Percentiles rank a stretch among this genome's conserved stretches.
phyloP scores from a whole-genome alignment of 2,329 filamentous ascomycete species.

The Ophiostoma ulmi region DNA sequence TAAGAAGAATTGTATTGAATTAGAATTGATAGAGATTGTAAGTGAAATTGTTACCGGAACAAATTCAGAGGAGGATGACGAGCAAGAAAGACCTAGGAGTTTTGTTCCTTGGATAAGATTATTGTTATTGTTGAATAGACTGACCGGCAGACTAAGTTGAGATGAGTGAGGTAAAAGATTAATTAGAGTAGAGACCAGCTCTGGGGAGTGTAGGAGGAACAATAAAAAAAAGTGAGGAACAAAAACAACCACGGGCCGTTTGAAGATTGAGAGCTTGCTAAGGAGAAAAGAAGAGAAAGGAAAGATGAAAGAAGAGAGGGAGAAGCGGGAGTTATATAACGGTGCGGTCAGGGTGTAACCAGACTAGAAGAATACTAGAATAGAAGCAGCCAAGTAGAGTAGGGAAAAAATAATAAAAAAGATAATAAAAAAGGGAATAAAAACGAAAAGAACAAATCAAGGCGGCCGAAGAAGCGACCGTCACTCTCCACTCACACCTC shows the following conservation, averaged over 20 bases:
- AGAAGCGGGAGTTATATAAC: conserved; percentile 40
- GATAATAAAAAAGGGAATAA: conserved; percentile 10
- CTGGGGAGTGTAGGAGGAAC: conserved; percentile 30
- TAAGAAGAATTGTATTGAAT: conserved; percentile 10
- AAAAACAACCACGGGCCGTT: conserved; percentile 51
- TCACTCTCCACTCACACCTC: conserved; percentile 13
- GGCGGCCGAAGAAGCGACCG: not conserved
- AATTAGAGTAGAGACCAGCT: conserved; percentile 36
- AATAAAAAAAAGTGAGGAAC: conserved; percentile 44
- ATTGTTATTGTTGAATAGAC: conserved; percentile 20
- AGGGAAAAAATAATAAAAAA: not conserved
- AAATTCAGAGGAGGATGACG: conserved; percentile 25
- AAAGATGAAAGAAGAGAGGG: conserved; percentile 35
- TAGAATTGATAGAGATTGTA: not conserved
- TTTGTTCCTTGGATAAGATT: conserved; percentile 20
- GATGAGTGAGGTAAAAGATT: conserved; percentile 16
- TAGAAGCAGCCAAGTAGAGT: not conserved
- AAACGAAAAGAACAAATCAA: not conserved
- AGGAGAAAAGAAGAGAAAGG: conserved; percentile 41
- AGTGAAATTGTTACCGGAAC: not conserved
- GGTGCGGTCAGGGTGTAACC: conserved; percentile 29
- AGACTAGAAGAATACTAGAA: not conserved
- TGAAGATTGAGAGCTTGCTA: conserved; percentile 58
- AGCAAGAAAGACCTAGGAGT: conserved; percentile 32
- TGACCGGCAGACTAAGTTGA: conserved; percentile 26